These are phyloP conservation scores for Epipyxis sp. DNA, from an alignment of 108 stramenopile species.

Conservation along the genomic window DNA sequence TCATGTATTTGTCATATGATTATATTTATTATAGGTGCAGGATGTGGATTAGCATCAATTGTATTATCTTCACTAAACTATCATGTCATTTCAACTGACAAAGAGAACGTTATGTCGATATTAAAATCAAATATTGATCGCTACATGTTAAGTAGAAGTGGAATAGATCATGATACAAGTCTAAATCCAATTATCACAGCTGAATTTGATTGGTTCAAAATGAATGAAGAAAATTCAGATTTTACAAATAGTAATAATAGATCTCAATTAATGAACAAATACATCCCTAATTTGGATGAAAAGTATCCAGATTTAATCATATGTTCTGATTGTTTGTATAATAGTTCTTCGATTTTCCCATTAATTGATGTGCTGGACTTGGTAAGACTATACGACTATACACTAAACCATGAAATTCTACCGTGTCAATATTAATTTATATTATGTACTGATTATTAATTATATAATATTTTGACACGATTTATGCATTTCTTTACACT, in stretches of 20 bases:
- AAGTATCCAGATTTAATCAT: neutral
- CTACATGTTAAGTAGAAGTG: neutral
- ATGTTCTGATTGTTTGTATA: slow-evolving; percentile 23
- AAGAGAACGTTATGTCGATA: neutral
- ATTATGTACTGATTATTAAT: too few species aligned
- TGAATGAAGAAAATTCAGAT: neutral
- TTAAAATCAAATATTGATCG: neutral
- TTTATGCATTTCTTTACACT: too few species aligned
- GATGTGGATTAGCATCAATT: slow-evolving; percentile 11
- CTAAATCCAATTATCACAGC: neutral
- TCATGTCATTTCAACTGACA: neutral
- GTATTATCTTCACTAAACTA: neutral
- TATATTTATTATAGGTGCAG: too few species aligned
- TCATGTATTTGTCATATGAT: too few species aligned
- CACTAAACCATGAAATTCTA: too few species aligned
- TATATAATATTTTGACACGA: too few species aligned
- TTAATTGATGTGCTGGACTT: neutral
- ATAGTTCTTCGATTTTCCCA: neutral
- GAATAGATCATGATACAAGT: neutral
- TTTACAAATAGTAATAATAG: neutral
- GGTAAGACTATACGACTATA: neutral
- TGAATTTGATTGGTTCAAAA: neutral
- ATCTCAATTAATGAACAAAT: too few species aligned
- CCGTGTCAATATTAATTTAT: too few species aligned
- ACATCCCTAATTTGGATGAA: too few species aligned